Percentiles rank a stretch among this genome's conserved stretches.
Evolutionary conservation across 495 filamentous ascomycete species (phyloP).

Genomic region (Lophium mytilinum): DNA sequence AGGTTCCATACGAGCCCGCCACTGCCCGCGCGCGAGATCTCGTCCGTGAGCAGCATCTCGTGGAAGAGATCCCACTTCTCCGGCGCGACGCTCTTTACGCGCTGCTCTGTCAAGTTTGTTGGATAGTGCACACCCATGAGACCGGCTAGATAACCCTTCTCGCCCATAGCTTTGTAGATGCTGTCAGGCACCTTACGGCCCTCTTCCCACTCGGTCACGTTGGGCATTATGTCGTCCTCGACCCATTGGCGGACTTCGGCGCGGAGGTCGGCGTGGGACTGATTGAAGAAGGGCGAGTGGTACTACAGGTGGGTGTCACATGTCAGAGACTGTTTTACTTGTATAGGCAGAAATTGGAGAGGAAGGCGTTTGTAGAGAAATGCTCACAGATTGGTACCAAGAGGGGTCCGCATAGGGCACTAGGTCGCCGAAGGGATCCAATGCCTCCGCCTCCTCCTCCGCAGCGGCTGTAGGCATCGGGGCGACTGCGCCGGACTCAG

Average conservation of each 20-base stretch:
- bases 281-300: conserved; percentile 92
- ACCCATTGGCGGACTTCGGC: conserved; percentile 89
- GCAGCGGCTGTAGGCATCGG: conserved; percentile 38
- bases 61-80: conserved; percentile 98
- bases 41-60: conserved; percentile 89
- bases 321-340: neutral
- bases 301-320: conserved; percentile 46
- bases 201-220: conserved; percentile 95
- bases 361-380: neutral
- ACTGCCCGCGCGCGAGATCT: conserved; percentile 77
- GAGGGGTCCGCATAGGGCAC: conserved; percentile 87
- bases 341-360: neutral
- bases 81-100: conserved; percentile 64
- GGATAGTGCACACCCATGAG: conserved; percentile 78
- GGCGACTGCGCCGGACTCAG: conserved; percentile 40
- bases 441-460: conserved; percentile 52
- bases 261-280: conserved; percentile 82
- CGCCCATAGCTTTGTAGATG: conserved; percentile 94
- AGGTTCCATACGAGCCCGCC: conserved; percentile 98
- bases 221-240: conserved; percentile 78
- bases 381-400: conserved; percentile 91
- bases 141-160: conserved; percentile 84
- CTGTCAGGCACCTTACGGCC: conserved; percentile 73
- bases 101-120: conserved; percentile 57
- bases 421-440: conserved; percentile 78